Percentiles rank a stretch among this genome's conserved stretches.
phyloP scores from a whole-genome alignment of 1,284 basidiomycete species.

The Cutaneotrichosporon curvatum region DNA sequence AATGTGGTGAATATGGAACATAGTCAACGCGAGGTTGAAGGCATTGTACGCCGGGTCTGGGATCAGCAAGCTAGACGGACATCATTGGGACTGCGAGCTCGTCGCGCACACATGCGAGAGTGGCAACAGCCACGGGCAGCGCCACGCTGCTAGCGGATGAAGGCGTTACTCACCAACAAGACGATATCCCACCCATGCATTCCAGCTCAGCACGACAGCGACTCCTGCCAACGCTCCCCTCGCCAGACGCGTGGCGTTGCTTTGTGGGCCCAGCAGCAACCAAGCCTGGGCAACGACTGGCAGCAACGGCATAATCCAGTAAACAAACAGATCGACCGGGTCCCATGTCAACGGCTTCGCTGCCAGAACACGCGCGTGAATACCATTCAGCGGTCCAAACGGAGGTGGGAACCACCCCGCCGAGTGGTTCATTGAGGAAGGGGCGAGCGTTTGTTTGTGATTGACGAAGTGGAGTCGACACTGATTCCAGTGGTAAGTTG shows the following conservation, averaged over 20 bases:
- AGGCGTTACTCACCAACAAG: slow-evolving; percentile 23
- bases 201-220: slow-evolving; percentile 17
- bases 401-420: background rate
- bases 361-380: background rate
- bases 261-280: slow-evolving; percentile 22
- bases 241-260: slow-evolving; percentile 13
- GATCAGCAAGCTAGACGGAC: background rate
- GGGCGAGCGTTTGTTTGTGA: no score
- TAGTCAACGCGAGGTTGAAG: slow-evolving; percentile 29
- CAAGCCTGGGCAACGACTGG: slow-evolving; percentile 26
- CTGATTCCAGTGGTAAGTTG: no score
- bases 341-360: background rate
- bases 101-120: background rate
- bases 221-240: slow-evolving; percentile 21
- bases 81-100: background rate
- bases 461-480: no score
- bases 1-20: slow-evolving; percentile 26
- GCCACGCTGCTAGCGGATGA: background rate
- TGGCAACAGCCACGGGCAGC: no score
- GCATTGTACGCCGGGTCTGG: slow-evolving; percentile 29
- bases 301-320: slow-evolving; percentile 3
- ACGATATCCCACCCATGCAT: slow-evolving; percentile 21
- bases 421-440: background rate
- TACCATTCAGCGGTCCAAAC: slow-evolving; percentile 5
- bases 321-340: background rate